These are phyloP conservation scores for Candida nanaspora DNA, from an alignment of 805 yeast genomes.

Conservation along the genomic window DNA sequence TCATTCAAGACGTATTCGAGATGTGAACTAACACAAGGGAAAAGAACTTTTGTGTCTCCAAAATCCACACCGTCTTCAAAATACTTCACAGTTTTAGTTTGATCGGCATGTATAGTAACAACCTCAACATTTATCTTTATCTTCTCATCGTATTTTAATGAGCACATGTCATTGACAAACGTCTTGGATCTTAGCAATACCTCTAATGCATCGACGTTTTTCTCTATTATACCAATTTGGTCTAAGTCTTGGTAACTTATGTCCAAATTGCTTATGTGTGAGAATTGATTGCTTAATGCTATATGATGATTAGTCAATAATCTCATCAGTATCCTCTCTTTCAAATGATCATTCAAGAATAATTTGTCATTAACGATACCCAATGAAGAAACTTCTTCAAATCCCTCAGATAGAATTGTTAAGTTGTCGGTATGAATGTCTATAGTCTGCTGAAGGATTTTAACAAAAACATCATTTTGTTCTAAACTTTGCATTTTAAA, in stretches of 20 bases:
- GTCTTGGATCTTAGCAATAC: slow-evolving; percentile 59
- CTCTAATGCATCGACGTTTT: slow-evolving; percentile 53
- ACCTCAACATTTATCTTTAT: slow-evolving; percentile 53
- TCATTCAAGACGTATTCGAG: slow-evolving; percentile 85
- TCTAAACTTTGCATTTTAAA: slow-evolving; percentile 32
- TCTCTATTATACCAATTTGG: slow-evolving; percentile 62
- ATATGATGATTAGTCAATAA: slow-evolving; percentile 82
- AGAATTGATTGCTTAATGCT: slow-evolving; percentile 38
- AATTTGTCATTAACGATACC: slow-evolving; percentile 18
- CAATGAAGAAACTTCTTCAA: slow-evolving; percentile 44
- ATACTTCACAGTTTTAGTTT: slow-evolving; percentile 27
- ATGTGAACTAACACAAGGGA: slow-evolving; percentile 85
- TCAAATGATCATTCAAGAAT: slow-evolving; percentile 69
- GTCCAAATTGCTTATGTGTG: slow-evolving; percentile 28
- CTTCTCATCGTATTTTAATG: slow-evolving; percentile 73
- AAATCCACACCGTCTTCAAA: slow-evolving; percentile 15
- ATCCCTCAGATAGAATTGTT: slow-evolving; percentile 75
- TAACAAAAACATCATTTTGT: slow-evolving; percentile 48
- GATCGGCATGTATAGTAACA: slow-evolving; percentile 15
- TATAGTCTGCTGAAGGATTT: slow-evolving; percentile 50
- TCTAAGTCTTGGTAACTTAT: slow-evolving; percentile 27
- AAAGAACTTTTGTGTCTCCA: slow-evolving; percentile 27
- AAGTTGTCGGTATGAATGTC: slow-evolving; percentile 81
- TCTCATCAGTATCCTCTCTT: slow-evolving; percentile 82
- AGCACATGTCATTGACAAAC: slow-evolving; percentile 76